Evolutionary conservation across 176 grass and related monocot genomes (phyloP), one percentile per base, ranked within the genome.

Genomic region (Oryza officinalis): DNA sequence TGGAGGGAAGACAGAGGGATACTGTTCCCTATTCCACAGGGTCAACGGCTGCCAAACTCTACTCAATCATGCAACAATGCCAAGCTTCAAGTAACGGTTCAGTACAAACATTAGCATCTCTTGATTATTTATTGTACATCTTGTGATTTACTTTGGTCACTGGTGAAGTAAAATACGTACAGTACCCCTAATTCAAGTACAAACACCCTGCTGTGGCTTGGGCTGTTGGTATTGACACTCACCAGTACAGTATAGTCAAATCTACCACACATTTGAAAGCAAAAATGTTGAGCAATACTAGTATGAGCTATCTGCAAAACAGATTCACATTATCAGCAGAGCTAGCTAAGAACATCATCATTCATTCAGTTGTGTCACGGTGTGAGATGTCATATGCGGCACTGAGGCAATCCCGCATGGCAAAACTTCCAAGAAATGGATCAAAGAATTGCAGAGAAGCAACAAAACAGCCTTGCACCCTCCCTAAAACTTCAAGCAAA

Each of bases 391-490:
- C 79, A 73, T 13, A 43, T 18, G 69, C 5, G 41, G 88, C 84
- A 86, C 77, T 40, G 26, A 86, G 67, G 49, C 54, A 86, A 75
- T 63, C 80, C 84, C 71, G 69, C 47, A 69, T 27, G 74, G 63
- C 46, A 30, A 73, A 61, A 61, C 3, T 59, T 78, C 78, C 52
- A 86, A 73, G 43, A 61, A 72, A 86, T 63, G 65, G 75, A 79
- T 65, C 80, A 83, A 83, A 69, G 30, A 83, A 87, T 69, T 32
- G 44, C 45, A 68, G 68, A 79, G 80, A 83, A 79, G 84, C 80
- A 79, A 69, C 80, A 87, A 87, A 86, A 67, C 35, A 74, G 27
- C 37, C 38, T 78, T 64, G 47, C 78, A 52, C 32, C 75, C 37
- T 38, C 63, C 49, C 75, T 74, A 78, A 69, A 65, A 73, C 72